phyloP scores from a whole-genome alignment of 2,329 filamentous ascomycete species.

The Pleoardoris graminearum region DNA sequence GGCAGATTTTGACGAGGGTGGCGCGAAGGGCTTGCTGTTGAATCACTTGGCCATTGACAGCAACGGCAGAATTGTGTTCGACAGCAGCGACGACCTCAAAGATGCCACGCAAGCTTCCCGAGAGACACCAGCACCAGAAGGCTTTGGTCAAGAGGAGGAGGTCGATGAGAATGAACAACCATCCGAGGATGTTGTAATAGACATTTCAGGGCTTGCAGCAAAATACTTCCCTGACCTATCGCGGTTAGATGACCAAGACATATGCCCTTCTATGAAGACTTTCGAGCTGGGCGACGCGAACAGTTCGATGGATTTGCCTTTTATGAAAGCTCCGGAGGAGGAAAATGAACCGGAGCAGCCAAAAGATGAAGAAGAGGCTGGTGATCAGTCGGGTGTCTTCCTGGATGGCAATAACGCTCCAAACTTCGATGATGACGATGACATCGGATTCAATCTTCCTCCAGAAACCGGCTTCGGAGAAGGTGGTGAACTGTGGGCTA shows the following conservation, averaged over 20 bases:
- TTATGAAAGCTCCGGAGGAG: constrained; percentile 85
- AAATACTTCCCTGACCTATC: constrained; percentile 86
- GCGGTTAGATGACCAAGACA: constrained; percentile 79
- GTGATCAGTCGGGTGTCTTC: constrained; percentile 76
- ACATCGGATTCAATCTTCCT: constrained; percentile 61
- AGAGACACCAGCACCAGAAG: constrained; percentile 50
- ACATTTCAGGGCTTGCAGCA: constrained; percentile 71
- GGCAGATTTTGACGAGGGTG: constrained; percentile 97
- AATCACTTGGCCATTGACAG: constrained; percentile 97
- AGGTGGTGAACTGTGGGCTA: constrained; percentile 93
- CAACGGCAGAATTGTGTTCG: constrained; percentile 92
- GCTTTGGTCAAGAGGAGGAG: constrained; percentile 41
- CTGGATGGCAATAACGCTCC: constrained; percentile 84
- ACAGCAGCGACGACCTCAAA: constrained; percentile 86
- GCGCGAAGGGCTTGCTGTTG: constrained; percentile 89
- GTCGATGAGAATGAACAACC: constrained; percentile 42
- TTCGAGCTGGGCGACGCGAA: constrained; percentile 89
- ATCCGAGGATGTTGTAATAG: constrained; percentile 71
- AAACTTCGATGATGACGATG: constrained; percentile 82
- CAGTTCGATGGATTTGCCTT: constrained; percentile 84
- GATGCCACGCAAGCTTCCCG: constrained; percentile 54
- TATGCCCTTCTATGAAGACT: constrained; percentile 91
- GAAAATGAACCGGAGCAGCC: constrained; percentile 69
- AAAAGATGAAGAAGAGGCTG: constrained; percentile 53
- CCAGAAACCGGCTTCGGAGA: constrained; percentile 86